Evolutionary conservation across 2,329 filamentous ascomycete species (phyloP), one percentile per base, ranked within the genome.

Genomic region (Aspergillus phoenicis): DNA sequence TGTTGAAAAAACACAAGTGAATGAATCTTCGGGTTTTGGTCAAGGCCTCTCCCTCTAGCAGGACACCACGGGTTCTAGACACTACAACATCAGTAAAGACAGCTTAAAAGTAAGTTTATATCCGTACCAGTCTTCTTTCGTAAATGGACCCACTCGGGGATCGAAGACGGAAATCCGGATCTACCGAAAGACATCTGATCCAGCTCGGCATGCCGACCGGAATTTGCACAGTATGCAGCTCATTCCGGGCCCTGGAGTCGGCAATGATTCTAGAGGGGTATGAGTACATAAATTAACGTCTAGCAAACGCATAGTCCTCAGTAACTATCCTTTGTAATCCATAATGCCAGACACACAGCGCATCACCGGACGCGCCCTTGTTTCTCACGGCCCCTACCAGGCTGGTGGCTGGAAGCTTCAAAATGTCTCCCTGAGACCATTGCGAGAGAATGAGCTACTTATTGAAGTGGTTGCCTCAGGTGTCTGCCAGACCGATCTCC

Each of bases 401-500:
- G 24, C 56, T 24, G 60, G 60, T 7, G 60, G 60, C 24, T 68
- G 65, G 65, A 66, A 63, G 26, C 60, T 66, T 2, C 28, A 63
- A 15, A 49, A 62, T 7, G 47, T 68, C 49, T 8, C 45, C 1
- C 53, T 64, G 7, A 60, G 62, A 11, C 58, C 61, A 2, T 33
- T 66, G 8, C 58, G 57, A 6, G 72, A 80, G 1, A 79, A 83
- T 30, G 84, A 86, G 69, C 70, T 85, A 2, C 72, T 85, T 2
- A 79, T 86, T 3, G 80, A 83, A 45, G 81, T 86, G 60, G 75
- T 84, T 1, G 82, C 84, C 0, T 80, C 80, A 0, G 84, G 84
- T 0, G 79, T 86, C 53, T 86, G 84, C 62, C 84, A 86, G 61
- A 84, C 83, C 0, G 84, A 86, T 63, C 67, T 84, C 8, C 70